These are phyloP conservation scores for Fusarium nanum DNA, from an alignment of 2,329 filamentous ascomycete species.

Conservation along the genomic window DNA sequence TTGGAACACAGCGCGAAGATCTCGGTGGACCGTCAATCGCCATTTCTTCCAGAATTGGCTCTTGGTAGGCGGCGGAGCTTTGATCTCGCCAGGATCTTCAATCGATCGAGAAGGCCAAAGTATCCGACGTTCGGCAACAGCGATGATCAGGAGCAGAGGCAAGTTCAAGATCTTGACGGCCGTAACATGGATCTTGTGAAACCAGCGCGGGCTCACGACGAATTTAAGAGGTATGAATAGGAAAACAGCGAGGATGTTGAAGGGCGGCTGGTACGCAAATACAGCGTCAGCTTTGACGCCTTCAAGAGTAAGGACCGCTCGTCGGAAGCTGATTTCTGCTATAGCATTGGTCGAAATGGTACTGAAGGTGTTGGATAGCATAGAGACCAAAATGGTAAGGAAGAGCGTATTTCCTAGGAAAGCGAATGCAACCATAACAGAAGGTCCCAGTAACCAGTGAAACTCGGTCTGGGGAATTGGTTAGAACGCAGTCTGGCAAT, in stretches of 20 bases:
- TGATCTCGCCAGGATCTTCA: slow-evolving; percentile 31
- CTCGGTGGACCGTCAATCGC: slow-evolving; percentile 76
- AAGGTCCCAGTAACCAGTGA: slow-evolving; percentile 81
- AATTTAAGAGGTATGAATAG: slow-evolving; percentile 82
- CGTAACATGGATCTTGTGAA: slow-evolving; percentile 88
- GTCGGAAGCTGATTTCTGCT: slow-evolving; percentile 85
- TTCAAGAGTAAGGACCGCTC: slow-evolving; percentile 84
- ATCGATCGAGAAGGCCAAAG: slow-evolving; percentile 64
- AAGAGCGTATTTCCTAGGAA: slow-evolving; percentile 90
- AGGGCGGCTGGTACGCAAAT: slow-evolving; percentile 84
- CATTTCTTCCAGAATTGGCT: slow-evolving; percentile 74
- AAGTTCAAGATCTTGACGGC: slow-evolving; percentile 80
- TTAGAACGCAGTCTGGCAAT: slow-evolving; percentile 7
- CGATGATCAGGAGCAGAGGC: slow-evolving; percentile 78
- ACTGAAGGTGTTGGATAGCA: slow-evolving; percentile 86
- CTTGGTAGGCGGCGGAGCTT: slow-evolving; percentile 42
- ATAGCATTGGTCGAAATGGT: slow-evolving; percentile 81
- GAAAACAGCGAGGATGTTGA: slow-evolving; percentile 82
- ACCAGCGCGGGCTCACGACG: slow-evolving; percentile 83
- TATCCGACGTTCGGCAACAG: slow-evolving; percentile 74
- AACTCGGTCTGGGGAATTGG: slow-evolving; percentile 67
- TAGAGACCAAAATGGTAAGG: slow-evolving; percentile 88
- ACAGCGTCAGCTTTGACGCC: slow-evolving; percentile 87
- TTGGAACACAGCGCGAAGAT: slow-evolving; percentile 79
- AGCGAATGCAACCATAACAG: slow-evolving; percentile 84